These are phyloP conservation scores for Symbiodinium natans DNA, from an alignment of 73 alveolate genomes.

Conservation along the genomic window DNA sequence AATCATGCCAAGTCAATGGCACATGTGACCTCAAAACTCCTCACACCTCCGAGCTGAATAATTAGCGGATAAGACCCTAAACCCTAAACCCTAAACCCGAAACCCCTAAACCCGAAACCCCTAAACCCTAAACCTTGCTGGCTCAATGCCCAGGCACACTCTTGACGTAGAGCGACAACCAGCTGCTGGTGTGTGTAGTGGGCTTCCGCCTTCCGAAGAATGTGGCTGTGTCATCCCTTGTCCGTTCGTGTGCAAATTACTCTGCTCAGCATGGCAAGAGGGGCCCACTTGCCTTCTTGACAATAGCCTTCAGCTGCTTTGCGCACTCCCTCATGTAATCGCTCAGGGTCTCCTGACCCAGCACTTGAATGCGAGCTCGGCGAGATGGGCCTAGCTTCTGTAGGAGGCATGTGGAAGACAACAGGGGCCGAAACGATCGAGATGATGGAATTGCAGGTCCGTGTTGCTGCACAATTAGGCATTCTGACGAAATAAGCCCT, in stretches of 20 bases:
- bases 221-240: background rate
- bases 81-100: background rate
- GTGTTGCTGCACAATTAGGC: too few species aligned
- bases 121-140: background rate
- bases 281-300: slow-evolving; percentile 17
- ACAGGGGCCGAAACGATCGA: too few species aligned
- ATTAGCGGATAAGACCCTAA: background rate
- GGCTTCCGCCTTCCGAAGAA: background rate
- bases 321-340: background rate
- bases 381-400: background rate
- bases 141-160: background rate
- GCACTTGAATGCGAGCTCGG: background rate
- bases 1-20: background rate
- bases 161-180: slow-evolving; percentile 5
- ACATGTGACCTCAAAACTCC: background rate
- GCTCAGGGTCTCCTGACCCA: background rate
- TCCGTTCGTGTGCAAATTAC: background rate
- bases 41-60: background rate
- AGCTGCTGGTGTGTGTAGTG: slow-evolving; percentile 30
- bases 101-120: too few species aligned
- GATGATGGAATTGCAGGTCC: too few species aligned
- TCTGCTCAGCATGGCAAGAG: background rate
- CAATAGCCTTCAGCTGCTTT: slow-evolving; percentile 18
- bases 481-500: background rate
- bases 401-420: too few species aligned